Evolutionary conservation across 2,329 filamentous ascomycete species (phyloP).

Genomic region (Colletotrichum graminicola): DNA sequence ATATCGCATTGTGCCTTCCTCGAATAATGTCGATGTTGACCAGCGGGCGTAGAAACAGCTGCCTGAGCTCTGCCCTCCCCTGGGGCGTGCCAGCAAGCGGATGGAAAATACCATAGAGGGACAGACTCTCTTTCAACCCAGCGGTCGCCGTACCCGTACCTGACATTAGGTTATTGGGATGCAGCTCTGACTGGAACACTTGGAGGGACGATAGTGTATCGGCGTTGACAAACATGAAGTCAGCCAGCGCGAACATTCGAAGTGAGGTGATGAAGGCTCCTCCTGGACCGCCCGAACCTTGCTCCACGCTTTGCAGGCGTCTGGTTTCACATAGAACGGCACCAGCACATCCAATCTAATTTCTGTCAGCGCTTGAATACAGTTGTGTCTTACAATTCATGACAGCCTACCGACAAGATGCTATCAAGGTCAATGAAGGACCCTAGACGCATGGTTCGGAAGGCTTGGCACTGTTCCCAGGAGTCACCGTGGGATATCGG

Average conservation of each 20-base stretch:
- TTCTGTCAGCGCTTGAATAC: neutral
- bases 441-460: slow-evolving; percentile 75
- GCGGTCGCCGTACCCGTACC: slow-evolving; percentile 72
- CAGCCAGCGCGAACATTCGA: slow-evolving; percentile 78
- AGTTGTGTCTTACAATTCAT: neutral
- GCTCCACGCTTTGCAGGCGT: slow-evolving; percentile 53
- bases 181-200: slow-evolving; percentile 84
- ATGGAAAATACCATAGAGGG: slow-evolving; percentile 85
- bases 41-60: slow-evolving; percentile 84
- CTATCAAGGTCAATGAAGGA: slow-evolving; percentile 82
- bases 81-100: slow-evolving; percentile 81
- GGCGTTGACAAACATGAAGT: slow-evolving; percentile 81
- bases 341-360: slow-evolving; percentile 83
- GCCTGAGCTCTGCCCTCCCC: slow-evolving; percentile 79
- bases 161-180: slow-evolving; percentile 84
- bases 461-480: slow-evolving; percentile 63
- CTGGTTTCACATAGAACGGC: slow-evolving; percentile 85
- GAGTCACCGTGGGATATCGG: slow-evolving; percentile 43
- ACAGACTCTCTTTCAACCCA: slow-evolving; percentile 83
- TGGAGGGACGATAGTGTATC: slow-evolving; percentile 88
- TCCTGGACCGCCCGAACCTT: neutral
- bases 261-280: slow-evolving; percentile 53
- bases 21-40: slow-evolving; percentile 75
- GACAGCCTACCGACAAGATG: slow-evolving; percentile 68
- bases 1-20: slow-evolving; percentile 78